Conservation (phyloP, 345 rosid species). For the Populus alba region DNA sequence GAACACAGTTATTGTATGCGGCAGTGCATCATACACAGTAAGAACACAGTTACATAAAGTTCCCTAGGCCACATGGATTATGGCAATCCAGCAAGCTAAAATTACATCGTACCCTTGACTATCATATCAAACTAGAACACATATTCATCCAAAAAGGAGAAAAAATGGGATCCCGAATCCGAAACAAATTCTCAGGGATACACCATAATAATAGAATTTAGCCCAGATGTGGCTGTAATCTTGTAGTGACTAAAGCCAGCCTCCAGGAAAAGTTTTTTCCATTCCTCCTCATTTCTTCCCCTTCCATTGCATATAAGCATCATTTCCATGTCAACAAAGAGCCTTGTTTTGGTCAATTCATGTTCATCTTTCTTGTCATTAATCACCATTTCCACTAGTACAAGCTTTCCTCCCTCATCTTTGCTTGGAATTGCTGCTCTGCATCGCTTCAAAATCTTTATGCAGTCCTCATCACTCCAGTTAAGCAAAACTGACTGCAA, state of each 20-base stretch:
- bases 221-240: slow-evolving; percentile 11
- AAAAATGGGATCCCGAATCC: not conserved
- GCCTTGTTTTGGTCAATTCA: slow-evolving; percentile 13
- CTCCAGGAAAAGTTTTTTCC: slow-evolving; percentile 19
- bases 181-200: slow-evolving; percentile 7
- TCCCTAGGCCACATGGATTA: not conserved
- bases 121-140: not conserved
- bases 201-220: slow-evolving; percentile 19
- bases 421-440: slow-evolving; percentile 13
- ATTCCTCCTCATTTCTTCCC: slow-evolving; percentile 18
- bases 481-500: slow-evolving; percentile 19
- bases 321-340: slow-evolving; percentile 23
- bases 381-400: slow-evolving; percentile 34
- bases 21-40: not conserved
- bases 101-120: not conserved
- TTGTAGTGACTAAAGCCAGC: slow-evolving; percentile 22
- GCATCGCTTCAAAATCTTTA: slow-evolving; percentile 26
- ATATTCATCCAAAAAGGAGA: not conserved
- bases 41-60: not conserved
- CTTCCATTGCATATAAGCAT: slow-evolving; percentile 11
- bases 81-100: not conserved
- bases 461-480: slow-evolving; percentile 24
- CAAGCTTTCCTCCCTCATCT: slow-evolving; percentile 31
- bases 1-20: not conserved
- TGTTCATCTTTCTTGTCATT: slow-evolving; percentile 25